Evolutionary conservation across 2,329 filamentous ascomycete species (phyloP).

Genomic region (Diaporthe sp.): DNA sequence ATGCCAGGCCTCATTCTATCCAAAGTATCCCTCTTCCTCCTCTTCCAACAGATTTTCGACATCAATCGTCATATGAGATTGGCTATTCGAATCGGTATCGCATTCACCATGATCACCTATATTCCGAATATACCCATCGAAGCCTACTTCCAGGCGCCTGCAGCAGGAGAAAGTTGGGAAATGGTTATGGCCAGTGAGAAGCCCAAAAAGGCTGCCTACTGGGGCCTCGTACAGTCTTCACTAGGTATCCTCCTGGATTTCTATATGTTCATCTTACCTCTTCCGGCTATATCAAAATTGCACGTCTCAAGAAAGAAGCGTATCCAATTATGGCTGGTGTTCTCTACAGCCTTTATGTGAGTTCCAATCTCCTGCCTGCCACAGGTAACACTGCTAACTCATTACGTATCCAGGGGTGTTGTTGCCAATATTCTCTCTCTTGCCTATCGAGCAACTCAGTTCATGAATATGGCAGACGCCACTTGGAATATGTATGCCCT

Average conservation of each 20-base stretch:
- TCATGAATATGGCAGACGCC: constrained; percentile 26
- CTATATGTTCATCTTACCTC: constrained; percentile 41
- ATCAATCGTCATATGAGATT: neutral
- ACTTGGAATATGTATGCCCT: constrained; percentile 35
- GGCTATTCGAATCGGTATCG: constrained; percentile 27
- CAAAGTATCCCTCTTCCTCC: constrained; percentile 39
- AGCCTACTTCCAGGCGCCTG: constrained; percentile 22
- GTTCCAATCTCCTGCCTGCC: too few species aligned
- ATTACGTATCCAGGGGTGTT: constrained; percentile 31
- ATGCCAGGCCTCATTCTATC: constrained; percentile 35
- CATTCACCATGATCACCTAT: constrained; percentile 18
- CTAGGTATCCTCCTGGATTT: constrained; percentile 39
- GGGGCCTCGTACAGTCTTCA: constrained; percentile 37
- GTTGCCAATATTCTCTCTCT: constrained; percentile 39
- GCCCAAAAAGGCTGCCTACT: neutral
- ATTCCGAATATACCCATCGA: constrained; percentile 27
- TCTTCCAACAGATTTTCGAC: constrained; percentile 39
- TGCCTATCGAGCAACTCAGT: constrained; percentile 33
- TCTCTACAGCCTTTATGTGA: constrained; percentile 40
- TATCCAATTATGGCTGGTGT: constrained; percentile 34
- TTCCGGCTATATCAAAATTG: constrained; percentile 34
- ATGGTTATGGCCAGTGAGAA: constrained; percentile 17
- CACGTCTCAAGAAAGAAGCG: constrained; percentile 22
- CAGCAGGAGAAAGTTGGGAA: constrained; percentile 39
- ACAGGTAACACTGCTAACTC: too few species aligned